These are phyloP conservation scores for Monosporascus sp. DNA, from an alignment of 2,329 filamentous ascomycete species.

Conservation along the genomic window DNA sequence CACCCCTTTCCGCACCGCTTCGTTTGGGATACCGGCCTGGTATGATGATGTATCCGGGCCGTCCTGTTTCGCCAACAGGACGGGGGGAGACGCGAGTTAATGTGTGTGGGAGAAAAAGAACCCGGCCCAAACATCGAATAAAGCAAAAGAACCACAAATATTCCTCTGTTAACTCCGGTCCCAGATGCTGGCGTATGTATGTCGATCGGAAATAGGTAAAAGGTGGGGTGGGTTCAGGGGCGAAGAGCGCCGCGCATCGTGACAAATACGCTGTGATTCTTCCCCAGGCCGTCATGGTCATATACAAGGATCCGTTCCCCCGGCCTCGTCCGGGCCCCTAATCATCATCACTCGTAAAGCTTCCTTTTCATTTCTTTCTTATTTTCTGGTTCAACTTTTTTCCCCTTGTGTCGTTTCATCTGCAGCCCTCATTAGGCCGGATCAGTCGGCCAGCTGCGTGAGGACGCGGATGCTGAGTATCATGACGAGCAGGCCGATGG, in stretches of 20 bases:
- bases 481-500: constrained; percentile 92
- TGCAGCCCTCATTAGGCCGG: background rate
- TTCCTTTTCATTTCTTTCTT: background rate
- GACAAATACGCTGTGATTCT: background rate
- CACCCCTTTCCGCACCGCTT: too few species aligned
- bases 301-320: background rate
- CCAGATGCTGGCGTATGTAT: constrained; percentile 5
- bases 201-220: background rate
- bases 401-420: background rate
- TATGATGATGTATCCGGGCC: too few species aligned
- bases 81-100: too few species aligned
- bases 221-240: background rate
- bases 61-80: too few species aligned
- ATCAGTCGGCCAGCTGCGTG: constrained; percentile 47
- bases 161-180: constrained; percentile 5
- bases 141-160: background rate
- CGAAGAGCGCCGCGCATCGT: background rate
- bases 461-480: constrained; percentile 87
- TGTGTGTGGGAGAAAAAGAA: background rate
- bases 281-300: background rate
- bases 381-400: constrained; percentile 2
- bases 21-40: too few species aligned
- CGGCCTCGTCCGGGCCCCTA: background rate
- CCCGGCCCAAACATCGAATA: background rate
- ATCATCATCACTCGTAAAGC: background rate